phyloP scores from a whole-genome alignment of 108 stramenopile species.

The Nitzschia putrida region DNA sequence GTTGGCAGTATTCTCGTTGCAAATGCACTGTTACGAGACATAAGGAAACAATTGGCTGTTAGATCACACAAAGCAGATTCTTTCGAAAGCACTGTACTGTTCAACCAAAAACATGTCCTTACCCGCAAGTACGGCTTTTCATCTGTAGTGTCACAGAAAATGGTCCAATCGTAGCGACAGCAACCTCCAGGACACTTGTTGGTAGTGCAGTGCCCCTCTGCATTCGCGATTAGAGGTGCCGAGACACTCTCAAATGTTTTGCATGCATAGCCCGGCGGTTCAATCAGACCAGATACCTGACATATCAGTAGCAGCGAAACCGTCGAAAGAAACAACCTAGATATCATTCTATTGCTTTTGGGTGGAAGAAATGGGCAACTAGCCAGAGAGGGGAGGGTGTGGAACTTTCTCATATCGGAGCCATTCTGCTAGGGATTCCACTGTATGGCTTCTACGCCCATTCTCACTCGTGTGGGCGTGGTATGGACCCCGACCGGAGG shows the following conservation, averaged over 20 bases:
- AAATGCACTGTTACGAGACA: background rate
- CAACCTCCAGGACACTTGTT: background rate
- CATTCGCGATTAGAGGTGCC: background rate
- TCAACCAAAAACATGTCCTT: background rate
- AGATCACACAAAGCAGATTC: too few species aligned
- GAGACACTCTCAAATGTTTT: background rate
- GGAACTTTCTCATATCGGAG: too few species aligned
- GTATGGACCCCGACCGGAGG: too few species aligned
- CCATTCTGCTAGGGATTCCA: too few species aligned
- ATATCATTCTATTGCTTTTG: too few species aligned
- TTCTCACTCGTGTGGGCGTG: too few species aligned
- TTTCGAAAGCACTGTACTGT: background rate
- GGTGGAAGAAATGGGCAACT: too few species aligned
- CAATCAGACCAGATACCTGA: background rate
- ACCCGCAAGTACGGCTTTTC: background rate
- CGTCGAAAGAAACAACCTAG: too few species aligned
- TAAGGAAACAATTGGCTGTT: background rate
- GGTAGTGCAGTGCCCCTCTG: constrained; percentile 4
- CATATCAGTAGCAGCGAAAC: too few species aligned
- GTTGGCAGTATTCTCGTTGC: constrained; percentile 1
- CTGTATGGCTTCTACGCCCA: too few species aligned
- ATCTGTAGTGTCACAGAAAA: background rate
- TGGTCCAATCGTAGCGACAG: background rate
- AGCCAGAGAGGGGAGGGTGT: too few species aligned
- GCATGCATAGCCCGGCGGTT: background rate